Percentiles rank a stretch among this genome's conserved stretches.
Conservation (phyloP, 768 basidiomycete genomes). For the Inosperma sp. region DNA sequence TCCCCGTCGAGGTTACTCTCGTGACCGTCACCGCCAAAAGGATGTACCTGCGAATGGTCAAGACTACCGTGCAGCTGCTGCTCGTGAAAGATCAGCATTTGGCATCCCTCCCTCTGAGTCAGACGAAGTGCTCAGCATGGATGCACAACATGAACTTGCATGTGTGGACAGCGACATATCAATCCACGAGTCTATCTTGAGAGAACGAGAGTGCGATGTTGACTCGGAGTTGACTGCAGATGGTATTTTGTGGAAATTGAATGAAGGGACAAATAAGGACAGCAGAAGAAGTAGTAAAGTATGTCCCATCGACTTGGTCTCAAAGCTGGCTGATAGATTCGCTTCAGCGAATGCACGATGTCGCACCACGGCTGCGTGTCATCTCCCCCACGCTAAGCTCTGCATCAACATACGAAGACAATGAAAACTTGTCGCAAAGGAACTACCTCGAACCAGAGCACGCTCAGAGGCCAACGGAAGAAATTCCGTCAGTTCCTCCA, state of each 20-base stretch:
- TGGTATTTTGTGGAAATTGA: constrained; percentile 41
- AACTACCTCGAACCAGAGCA: background rate
- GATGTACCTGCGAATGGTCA: constrained; percentile 14
- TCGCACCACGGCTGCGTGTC: constrained; percentile 22
- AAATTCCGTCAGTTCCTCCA: background rate
- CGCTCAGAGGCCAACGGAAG: too few species aligned
- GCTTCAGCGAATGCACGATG: constrained; percentile 4
- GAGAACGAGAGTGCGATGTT: constrained; percentile 33
- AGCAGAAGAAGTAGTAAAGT: constrained; percentile 14
- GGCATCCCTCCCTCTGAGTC: constrained; percentile 47
- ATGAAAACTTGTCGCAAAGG: background rate
- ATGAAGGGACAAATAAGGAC: constrained; percentile 20
- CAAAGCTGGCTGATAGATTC: background rate
- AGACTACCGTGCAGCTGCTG: constrained; percentile 32
- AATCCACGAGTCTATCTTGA: constrained; percentile 36
- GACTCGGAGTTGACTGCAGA: constrained; percentile 28
- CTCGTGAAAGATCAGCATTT: constrained; percentile 46
- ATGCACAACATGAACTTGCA: constrained; percentile 21
- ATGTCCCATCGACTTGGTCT: background rate
- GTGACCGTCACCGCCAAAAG: constrained; percentile 4
- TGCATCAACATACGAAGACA: constrained; percentile 14
- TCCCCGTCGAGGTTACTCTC: background rate
- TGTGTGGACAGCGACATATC: constrained; percentile 47
- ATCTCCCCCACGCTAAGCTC: constrained; percentile 22
- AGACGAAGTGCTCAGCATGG: constrained; percentile 25